phyloP scores from a whole-genome alignment of 768 basidiomycete genomes.

The Suillus cothurnatus region DNA sequence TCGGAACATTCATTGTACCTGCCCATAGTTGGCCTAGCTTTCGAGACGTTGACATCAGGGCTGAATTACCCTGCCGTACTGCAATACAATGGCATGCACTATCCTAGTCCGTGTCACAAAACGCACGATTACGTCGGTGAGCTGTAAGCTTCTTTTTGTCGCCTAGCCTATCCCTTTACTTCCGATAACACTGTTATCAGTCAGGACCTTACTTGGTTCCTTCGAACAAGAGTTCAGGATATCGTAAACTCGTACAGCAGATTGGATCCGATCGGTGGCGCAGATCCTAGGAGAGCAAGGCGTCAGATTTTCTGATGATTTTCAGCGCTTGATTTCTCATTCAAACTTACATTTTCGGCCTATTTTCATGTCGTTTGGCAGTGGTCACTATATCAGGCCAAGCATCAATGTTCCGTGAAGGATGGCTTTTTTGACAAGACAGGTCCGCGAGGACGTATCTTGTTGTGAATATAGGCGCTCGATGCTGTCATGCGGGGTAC shows the following conservation, averaged over 20 bases:
- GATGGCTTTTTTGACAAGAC: not conserved
- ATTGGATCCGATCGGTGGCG: not conserved
- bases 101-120: not conserved
- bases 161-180: not conserved
- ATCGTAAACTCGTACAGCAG: not conserved
- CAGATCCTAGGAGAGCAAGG: not conserved
- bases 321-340: not conserved
- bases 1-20: not conserved
- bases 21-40: not conserved
- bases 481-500: not conserved
- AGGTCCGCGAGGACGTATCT: not conserved
- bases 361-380: not conserved
- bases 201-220: no score
- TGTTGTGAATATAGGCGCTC: not conserved
- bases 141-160: not conserved
- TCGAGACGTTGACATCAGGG: not conserved
- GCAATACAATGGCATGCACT: not conserved
- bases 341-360: not conserved
- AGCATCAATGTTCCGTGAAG: not conserved
- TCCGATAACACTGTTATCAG: no score
- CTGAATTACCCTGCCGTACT: not conserved
- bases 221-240: no score
- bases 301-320: not conserved
- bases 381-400: not conserved
- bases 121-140: not conserved